Evolutionary conservation across 176 grass and related monocot genomes (phyloP), one percentile per base, ranked within the genome.

Genomic region (Carex littledalei): DNA sequence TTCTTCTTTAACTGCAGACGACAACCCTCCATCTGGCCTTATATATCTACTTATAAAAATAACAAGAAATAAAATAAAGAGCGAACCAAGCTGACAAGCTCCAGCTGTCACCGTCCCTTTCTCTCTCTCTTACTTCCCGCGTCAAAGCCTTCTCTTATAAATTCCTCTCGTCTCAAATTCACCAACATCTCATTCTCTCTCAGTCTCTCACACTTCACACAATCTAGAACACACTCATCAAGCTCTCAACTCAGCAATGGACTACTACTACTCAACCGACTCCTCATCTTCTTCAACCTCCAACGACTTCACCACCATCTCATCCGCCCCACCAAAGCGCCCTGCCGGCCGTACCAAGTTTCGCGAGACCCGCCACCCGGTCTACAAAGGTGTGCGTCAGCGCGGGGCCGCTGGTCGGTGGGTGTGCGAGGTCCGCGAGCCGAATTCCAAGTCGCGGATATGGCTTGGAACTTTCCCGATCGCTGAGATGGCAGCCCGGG

Each of bases 321-420:
- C 81, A 45, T 93, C 89, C 10, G 89, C 92, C 53, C 90, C 94
- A 57, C 91, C 93, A 0, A 98, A 98, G 91, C 84, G 91, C 0
- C 91, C 86, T 13, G 91, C 88, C 0, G 95, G 95, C 32, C 67
- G 93, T 31, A 98, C 91, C 73, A 98, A 98, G 85, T 92, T 98
- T 87, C 78, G 93, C n/a, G 95, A 98, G 86, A 94, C 95, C 69
- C 87, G 95, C 0, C 94, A 97, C 81, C 94, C 94, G 15, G 58
- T 94, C 41, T 98, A 92, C 86, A 84, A 86, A 5, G 94, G 94
- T 26, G 94, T 95, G 66, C 87, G 94, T 60, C 91, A 89, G 84
- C 87, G 94, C 1, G 94, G 94, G 0, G 20, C 89, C 0, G 85
- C 87, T 0, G 94, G 85, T 3, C 74, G 94, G 2, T 96, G 94